Conservation (phyloP, 129 eudicot species). For the sunflower (Helianthus annuus) region HanXRQr2.0-SUNRISE NC_035440.2:164195623-164196122, state of each 20-base stretch:
- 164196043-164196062: constrained; percentile 47
- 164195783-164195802: constrained; percentile 7
- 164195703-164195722: constrained; percentile 33
- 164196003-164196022: constrained; percentile 47
- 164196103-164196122: constrained; percentile 43
- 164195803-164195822: constrained; percentile 19
- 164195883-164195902: constrained; percentile 41
- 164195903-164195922: constrained; percentile 24
- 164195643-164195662: constrained; percentile 35
- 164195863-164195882: constrained; percentile 42
- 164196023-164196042: constrained; percentile 57
- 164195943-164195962: constrained; percentile 48
- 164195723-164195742: constrained; percentile 39
- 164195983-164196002: constrained; percentile 44
- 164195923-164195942: constrained; percentile 48
- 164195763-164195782: constrained; percentile 27
- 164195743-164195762: constrained; percentile 42
- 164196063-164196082: constrained; percentile 46
- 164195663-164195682: constrained; percentile 36
- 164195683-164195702: constrained; percentile 32
- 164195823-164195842: constrained; percentile 40
- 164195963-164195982: constrained; percentile 37
- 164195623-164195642: constrained; percentile 49
- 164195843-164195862: constrained; percentile 45
- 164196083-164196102: constrained; percentile 43